Evolutionary conservation across 2,329 filamentous ascomycete species (phyloP).

Genomic region (Fusarium buxicola): DNA sequence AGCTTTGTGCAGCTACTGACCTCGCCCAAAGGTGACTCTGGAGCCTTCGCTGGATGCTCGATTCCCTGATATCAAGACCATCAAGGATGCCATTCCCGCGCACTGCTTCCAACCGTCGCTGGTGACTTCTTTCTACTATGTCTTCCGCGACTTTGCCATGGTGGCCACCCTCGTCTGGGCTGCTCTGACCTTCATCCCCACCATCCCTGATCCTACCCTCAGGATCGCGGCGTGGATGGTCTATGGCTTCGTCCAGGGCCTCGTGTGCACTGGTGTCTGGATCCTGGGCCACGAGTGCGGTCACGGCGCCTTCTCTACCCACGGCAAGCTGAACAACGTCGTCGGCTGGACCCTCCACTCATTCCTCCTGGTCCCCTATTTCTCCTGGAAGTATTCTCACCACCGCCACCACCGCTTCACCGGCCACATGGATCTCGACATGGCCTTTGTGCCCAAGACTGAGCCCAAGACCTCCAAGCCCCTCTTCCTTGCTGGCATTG

Average conservation of each 20-base stretch:
- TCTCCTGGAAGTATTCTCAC: constrained; percentile 79
- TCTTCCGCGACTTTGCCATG: constrained; percentile 66
- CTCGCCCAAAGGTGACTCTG: constrained; percentile 23
- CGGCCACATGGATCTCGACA: constrained; percentile 75
- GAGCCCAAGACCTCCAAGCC: constrained; percentile 51
- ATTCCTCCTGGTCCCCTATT: constrained; percentile 75
- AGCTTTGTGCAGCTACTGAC: constrained; percentile 1
- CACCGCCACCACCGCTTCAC: constrained; percentile 76
- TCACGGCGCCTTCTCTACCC: constrained; percentile 73
- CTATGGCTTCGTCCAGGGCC: constrained; percentile 74
- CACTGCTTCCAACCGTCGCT: constrained; percentile 71
- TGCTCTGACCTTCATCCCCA: constrained; percentile 65
- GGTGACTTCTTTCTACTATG: constrained; percentile 64
- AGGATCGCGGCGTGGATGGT: constrained; percentile 64
- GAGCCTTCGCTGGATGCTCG: constrained; percentile 35
- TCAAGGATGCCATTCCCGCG: constrained; percentile 63
- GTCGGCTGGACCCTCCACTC: constrained; percentile 75
- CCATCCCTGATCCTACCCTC: constrained; percentile 57
- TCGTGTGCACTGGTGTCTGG: constrained; percentile 76
- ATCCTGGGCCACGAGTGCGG: constrained; percentile 78
- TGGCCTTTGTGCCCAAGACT: constrained; percentile 70
- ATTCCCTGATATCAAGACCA: constrained; percentile 48
- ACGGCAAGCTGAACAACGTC: constrained; percentile 67
- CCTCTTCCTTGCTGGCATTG: constrained; percentile 53
- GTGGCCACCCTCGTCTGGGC: constrained; percentile 61